A percentile compares a stretch with the other conserved stretches of the same genome.
Evolutionary conservation across 1,139 yeast species (phyloP).

Genomic region (Blastobotrys persicus): DNA sequence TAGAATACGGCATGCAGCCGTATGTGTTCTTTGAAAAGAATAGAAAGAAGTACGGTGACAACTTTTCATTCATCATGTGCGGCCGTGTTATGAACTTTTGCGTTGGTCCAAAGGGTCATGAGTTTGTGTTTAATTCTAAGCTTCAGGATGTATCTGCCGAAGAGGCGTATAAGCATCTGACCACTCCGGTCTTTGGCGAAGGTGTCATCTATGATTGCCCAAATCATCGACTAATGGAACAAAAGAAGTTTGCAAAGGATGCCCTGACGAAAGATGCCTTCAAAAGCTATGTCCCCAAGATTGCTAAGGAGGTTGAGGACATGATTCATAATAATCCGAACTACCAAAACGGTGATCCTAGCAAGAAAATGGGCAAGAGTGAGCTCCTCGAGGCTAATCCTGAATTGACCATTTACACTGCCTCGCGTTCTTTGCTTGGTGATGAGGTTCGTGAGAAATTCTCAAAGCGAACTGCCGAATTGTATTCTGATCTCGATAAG

Average conservation of each 20-base stretch:
- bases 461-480: slow-evolving; percentile 77
- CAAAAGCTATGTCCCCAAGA: slow-evolving; percentile 80
- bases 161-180: slow-evolving; percentile 90
- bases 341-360: slow-evolving; percentile 38
- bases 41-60: slow-evolving; percentile 83
- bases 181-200: slow-evolving; percentile 96
- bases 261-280: slow-evolving; percentile 87
- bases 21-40: slow-evolving; percentile 81
- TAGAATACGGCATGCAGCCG: slow-evolving; percentile 86
- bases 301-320: slow-evolving; percentile 68
- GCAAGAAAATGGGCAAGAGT: slow-evolving; percentile 49
- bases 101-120: slow-evolving; percentile 97
- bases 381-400: slow-evolving; percentile 86
- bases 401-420: slow-evolving; percentile 94
- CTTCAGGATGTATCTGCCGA: slow-evolving; percentile 91
- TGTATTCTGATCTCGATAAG: slow-evolving; percentile 89
- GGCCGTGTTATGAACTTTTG: slow-evolving; percentile 95
- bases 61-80: slow-evolving; percentile 80
- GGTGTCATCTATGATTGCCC: slow-evolving; percentile 98
- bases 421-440: slow-evolving; percentile 87
- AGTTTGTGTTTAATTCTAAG: slow-evolving; percentile 89
- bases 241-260: slow-evolving; percentile 90
- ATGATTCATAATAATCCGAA: slow-evolving; percentile 56
- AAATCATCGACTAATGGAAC: slow-evolving; percentile 92
- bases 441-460: slow-evolving; percentile 84